These are phyloP conservation scores for Xylariaceae sp. DNA, from an alignment of 2,329 filamentous ascomycete species.

Conservation along the genomic window DNA sequence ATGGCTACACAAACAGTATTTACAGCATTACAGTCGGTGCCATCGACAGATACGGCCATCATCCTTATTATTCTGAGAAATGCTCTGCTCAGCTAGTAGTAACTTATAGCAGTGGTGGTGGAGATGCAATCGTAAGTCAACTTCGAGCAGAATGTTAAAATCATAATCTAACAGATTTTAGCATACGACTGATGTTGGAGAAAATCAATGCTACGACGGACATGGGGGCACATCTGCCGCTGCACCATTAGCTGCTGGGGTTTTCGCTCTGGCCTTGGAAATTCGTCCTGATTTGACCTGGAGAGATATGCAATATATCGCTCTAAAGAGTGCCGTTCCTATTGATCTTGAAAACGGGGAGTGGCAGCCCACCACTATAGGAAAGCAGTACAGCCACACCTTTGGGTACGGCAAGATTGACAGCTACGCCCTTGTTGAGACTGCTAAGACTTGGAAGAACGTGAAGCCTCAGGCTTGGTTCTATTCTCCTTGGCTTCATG, in stretches of 20 bases:
- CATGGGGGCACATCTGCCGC: conserved; percentile 97
- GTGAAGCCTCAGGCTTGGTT: conserved; percentile 97
- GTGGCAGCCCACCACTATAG: conserved; percentile 82
- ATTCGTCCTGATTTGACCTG: conserved; percentile 86
- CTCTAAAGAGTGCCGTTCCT: conserved; percentile 81
- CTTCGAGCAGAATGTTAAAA: not conserved
- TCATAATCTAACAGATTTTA: conserved; percentile 35
- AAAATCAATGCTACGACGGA: conserved; percentile 75
- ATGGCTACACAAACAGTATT: conserved; percentile 99
- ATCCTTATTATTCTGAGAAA: conserved; percentile 95
- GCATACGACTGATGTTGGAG: conserved; percentile 94
- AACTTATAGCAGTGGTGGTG: conserved; percentile 90
- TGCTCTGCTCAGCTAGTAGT: conserved; percentile 96
- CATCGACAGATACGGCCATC: conserved; percentile 83
- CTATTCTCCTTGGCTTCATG: conserved; percentile 91
- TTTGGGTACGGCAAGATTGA: conserved; percentile 97
- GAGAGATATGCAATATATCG: conserved; percentile 93
- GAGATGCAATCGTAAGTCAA: conserved; percentile 75
- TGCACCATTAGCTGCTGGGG: conserved; percentile 88
- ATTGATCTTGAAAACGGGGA: conserved; percentile 74
- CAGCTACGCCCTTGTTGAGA: conserved; percentile 81
- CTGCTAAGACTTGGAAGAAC: conserved; percentile 81
- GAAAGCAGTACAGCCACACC: conserved; percentile 89
- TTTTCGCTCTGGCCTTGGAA: conserved; percentile 86
- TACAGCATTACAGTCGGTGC: conserved; percentile 98